These are phyloP conservation scores for Alternaria brassicicola DNA, from an alignment of 2,329 filamentous ascomycete genomes.

Conservation along the genomic window DNA sequence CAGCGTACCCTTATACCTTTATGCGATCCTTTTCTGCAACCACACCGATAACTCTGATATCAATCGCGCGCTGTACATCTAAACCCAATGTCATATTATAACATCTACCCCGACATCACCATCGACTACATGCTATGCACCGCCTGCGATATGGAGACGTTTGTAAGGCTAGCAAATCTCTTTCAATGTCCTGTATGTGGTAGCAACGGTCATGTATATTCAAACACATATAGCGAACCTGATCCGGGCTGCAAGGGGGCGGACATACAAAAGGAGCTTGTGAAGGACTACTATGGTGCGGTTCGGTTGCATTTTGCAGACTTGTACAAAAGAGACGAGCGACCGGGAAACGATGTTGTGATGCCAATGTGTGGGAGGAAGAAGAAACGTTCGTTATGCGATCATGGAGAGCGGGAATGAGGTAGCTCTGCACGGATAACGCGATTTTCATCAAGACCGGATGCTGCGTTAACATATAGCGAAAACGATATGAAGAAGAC, in stretches of 20 bases:
- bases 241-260: not conserved
- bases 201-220: not conserved
- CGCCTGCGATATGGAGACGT: conserved; percentile 7
- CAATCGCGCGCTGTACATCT: not conserved
- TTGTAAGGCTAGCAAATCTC: conserved; percentile 19
- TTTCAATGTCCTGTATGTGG: conserved; percentile 20
- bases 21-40: not conserved
- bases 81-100: conserved; percentile 13
- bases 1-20: not conserved
- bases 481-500: not conserved
- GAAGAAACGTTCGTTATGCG: not conserved
- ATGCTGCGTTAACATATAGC: not conserved
- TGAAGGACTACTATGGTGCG: not conserved
- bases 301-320: not conserved
- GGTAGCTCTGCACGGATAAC: not conserved
- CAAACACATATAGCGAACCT: not conserved
- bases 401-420: not conserved
- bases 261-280: not conserved
- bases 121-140: conserved; percentile 17
- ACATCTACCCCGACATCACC: conserved; percentile 4
- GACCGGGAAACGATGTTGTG: too few species aligned
- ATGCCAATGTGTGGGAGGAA: not conserved
- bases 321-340: not conserved
- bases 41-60: not conserved
- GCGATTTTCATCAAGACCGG: not conserved